phyloP scores from a whole-genome alignment of 2,329 filamentous ascomycete genomes.

The Colletotrichum limetticola region DNA sequence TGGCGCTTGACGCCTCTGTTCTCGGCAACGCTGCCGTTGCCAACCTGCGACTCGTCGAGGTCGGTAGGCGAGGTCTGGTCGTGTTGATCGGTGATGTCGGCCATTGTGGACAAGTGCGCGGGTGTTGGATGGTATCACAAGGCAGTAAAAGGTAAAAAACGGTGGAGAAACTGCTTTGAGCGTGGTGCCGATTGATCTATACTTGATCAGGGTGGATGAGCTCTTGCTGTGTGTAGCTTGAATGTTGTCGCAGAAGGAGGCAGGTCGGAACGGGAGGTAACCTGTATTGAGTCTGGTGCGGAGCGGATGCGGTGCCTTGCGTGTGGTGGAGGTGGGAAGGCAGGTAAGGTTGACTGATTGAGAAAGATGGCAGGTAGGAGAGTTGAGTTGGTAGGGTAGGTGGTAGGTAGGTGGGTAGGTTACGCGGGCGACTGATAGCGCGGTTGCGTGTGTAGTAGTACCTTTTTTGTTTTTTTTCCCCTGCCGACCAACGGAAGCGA shows the following conservation, averaged over 20 bases:
- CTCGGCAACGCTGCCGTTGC: slow-evolving; percentile 72
- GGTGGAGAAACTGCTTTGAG: slow-evolving; percentile 74
- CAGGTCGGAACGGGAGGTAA: slow-evolving; percentile 57
- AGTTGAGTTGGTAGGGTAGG: neutral
- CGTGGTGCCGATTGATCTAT: slow-evolving; percentile 73
- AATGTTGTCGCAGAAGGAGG: slow-evolving; percentile 62
- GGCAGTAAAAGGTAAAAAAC: slow-evolving; percentile 63
- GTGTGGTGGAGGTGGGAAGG: slow-evolving; percentile 25
- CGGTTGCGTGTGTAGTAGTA: neutral
- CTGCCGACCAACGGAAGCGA: slow-evolving; percentile 55
- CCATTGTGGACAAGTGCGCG: slow-evolving; percentile 62
- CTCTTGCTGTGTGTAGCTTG: slow-evolving; percentile 50
- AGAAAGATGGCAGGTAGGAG: neutral
- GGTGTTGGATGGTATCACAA: slow-evolving; percentile 46
- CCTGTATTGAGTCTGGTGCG: slow-evolving; percentile 59
- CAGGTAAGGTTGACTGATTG: slow-evolving; percentile 8
- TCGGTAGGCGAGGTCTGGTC: slow-evolving; percentile 80
- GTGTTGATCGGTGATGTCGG: slow-evolving; percentile 83
- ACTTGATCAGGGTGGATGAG: slow-evolving; percentile 70
- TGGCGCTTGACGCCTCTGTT: slow-evolving; percentile 89
- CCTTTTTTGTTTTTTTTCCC: neutral
- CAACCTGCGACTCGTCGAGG: slow-evolving; percentile 78
- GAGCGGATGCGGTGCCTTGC: slow-evolving; percentile 22
- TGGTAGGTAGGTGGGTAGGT: slow-evolving; percentile 11
- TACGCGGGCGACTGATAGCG: slow-evolving; percentile 10